These are phyloP conservation scores for Psilocybe sp. DNA, from an alignment of 768 basidiomycete species.

Conservation along the genomic window DNA sequence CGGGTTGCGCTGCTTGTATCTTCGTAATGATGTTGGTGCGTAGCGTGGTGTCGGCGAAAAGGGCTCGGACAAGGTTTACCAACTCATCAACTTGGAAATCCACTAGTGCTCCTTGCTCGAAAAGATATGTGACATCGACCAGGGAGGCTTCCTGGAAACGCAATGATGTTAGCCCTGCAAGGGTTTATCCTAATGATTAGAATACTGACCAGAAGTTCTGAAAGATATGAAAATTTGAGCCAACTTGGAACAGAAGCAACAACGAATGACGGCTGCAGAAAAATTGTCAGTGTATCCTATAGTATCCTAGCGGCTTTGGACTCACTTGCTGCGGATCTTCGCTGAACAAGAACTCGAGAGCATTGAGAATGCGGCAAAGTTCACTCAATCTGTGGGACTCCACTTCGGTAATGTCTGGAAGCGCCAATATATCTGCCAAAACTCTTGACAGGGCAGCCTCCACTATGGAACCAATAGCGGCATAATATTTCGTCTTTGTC, in stretches of 20 bases:
- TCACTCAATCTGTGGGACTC: conserved; percentile 85
- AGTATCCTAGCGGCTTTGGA: neutral
- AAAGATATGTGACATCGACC: conserved; percentile 88
- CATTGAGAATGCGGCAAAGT: conserved; percentile 73
- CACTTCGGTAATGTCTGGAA: conserved; percentile 84
- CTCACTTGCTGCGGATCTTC: conserved; percentile 60
- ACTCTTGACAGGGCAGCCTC: conserved; percentile 68
- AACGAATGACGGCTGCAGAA: conserved; percentile 64
- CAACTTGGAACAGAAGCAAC: conserved; percentile 88
- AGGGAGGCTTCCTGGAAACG: conserved; percentile 81
- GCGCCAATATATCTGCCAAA: conserved; percentile 66
- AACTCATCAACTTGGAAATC: conserved; percentile 89
- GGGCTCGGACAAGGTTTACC: conserved; percentile 72
- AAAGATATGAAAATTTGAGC: conserved; percentile 93
- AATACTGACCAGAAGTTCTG: conserved; percentile 77
- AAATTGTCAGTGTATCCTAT: neutral
- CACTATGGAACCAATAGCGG: conserved; percentile 66
- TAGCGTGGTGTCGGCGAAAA: conserved; percentile 85
- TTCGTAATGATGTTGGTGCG: conserved; percentile 81
- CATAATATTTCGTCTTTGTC: conserved; percentile 69
- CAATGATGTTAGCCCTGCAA: neutral
- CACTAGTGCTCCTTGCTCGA: conserved; percentile 85
- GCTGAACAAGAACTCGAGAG: conserved; percentile 79
- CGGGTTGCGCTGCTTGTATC: conserved; percentile 60
- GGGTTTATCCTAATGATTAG: neutral